Conservation (phyloP, 176 grass and related monocot species). For the Hordeum marinum region DNA sequence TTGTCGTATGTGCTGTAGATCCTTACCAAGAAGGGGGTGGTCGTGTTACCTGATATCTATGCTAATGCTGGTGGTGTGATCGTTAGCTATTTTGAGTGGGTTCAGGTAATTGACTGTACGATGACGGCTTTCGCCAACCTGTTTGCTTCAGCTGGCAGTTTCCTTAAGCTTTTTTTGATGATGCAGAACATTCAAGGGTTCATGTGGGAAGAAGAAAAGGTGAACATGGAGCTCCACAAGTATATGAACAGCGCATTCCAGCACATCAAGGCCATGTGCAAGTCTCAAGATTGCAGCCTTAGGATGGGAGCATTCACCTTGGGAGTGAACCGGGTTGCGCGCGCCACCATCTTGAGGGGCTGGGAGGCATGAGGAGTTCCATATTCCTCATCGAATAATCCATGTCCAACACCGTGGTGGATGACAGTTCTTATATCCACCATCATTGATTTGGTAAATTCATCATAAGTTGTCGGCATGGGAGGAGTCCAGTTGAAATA, state of each 20-base stretch:
- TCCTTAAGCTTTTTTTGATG: slow-evolving; percentile 16
- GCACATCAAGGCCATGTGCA: slow-evolving; percentile 89
- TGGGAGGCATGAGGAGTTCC: slow-evolving; percentile 64
- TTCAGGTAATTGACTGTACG: slow-evolving; percentile 66
- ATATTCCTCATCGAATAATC: not conserved
- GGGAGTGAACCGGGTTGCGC: slow-evolving; percentile 88
- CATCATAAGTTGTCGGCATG: slow-evolving; percentile 11
- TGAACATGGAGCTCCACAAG: slow-evolving; percentile 92
- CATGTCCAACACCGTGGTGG: slow-evolving; percentile 3
- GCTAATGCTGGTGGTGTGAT: slow-evolving; percentile 92
- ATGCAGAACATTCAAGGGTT: slow-evolving; percentile 96
- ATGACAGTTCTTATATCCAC: not conserved
- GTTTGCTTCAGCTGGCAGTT: not conserved
- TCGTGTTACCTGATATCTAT: slow-evolving; percentile 92
- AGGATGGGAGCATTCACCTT: slow-evolving; percentile 98
- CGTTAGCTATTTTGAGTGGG: slow-evolving; percentile 98
- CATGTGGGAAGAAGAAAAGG: slow-evolving; percentile 98
- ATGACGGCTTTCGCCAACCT: not conserved
- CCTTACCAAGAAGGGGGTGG: slow-evolving; percentile 77
- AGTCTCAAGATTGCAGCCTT: slow-evolving; percentile 69
- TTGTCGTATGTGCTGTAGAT: slow-evolving; percentile 45
- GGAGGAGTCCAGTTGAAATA: slow-evolving; percentile 18
- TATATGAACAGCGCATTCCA: slow-evolving; percentile 82
- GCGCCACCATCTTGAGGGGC: slow-evolving; percentile 85
- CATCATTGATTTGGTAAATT: slow-evolving; percentile 9